Conservation (phyloP, 208 protist species). For the Crithidia expoeki region DNA sequence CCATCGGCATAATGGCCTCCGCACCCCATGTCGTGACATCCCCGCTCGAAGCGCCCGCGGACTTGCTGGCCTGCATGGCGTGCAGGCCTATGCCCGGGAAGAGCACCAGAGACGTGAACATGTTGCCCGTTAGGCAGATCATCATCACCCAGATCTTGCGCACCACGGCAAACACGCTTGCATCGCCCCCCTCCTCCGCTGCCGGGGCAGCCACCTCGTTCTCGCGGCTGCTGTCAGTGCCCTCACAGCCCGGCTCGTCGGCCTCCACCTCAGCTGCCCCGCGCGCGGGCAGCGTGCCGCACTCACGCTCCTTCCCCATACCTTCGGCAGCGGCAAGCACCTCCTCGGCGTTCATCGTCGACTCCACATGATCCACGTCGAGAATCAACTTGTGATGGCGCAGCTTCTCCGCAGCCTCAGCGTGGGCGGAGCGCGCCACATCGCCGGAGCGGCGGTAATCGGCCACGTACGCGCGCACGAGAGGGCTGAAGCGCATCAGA, state of each 20-base stretch:
- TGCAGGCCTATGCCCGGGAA: conserved; percentile 51
- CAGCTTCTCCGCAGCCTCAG: conserved; percentile 14
- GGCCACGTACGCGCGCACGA: conserved; percentile 32
- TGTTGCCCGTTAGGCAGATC: conserved; percentile 33
- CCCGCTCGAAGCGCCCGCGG: background rate
- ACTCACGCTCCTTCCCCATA: no score
- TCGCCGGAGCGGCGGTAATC: conserved; percentile 21
- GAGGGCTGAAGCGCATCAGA: conserved; percentile 32
- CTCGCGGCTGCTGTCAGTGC: conserved; percentile 1
- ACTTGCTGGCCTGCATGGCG: conserved; percentile 28
- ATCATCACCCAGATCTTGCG: conserved; percentile 50
- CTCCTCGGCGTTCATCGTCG: background rate
- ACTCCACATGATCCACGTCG: background rate
- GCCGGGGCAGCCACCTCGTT: background rate
- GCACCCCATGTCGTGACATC: conserved; percentile 27
- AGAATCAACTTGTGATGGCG: background rate
- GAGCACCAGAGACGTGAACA: conserved; percentile 43
- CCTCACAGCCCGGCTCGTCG: background rate
- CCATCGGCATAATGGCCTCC: conserved; percentile 44
- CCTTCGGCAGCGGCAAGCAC: background rate
- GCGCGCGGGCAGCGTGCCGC: no score
- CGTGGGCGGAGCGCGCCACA: conserved; percentile 14
- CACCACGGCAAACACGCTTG: conserved; percentile 32
- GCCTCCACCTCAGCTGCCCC: background rate
- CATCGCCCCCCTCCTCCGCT: conserved; percentile 16